Percentiles rank a stretch among this genome's conserved stretches.
Evolutionary conservation across 2,329 filamentous ascomycete species (phyloP).

Genomic region (Hortaea sp.): DNA sequence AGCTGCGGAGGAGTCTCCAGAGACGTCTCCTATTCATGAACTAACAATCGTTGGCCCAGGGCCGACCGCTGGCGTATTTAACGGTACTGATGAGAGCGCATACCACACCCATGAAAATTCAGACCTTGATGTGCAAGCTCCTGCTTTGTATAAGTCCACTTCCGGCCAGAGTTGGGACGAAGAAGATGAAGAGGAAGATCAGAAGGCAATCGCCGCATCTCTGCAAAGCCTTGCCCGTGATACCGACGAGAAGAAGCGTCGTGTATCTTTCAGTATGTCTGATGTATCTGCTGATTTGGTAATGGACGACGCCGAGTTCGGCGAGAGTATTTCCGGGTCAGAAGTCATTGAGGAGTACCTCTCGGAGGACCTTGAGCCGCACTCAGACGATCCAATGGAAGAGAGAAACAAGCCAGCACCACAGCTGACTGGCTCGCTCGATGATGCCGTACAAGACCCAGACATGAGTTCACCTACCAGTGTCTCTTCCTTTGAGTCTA

Average conservation of each 20-base stretch:
- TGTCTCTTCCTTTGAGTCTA: slow-evolving; percentile 4
- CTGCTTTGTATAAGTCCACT: background rate
- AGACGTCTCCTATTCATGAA: background rate
- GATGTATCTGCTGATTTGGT: background rate
- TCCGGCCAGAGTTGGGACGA: background rate
- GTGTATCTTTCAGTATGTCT: background rate
- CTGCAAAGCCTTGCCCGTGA: background rate
- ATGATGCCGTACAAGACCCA: background rate
- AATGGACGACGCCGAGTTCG: background rate
- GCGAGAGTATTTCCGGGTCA: background rate
- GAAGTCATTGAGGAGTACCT: background rate
- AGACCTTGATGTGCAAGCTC: background rate
- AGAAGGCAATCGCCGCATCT: background rate
- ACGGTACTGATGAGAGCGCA: background rate
- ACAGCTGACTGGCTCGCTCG: background rate
- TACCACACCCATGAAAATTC: background rate
- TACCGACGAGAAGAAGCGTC: background rate
- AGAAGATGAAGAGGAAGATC: background rate
- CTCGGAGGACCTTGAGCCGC: no score
- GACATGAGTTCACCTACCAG: background rate
- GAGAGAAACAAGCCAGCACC: background rate
- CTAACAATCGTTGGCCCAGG: background rate
- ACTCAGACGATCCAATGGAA: background rate
- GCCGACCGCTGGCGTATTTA: background rate
- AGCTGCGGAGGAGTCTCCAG: slow-evolving; percentile 1